These are phyloP conservation scores for Kwoniella botswanensis DNA, from an alignment of 768 basidiomycete species.

Conservation along the genomic window DNA sequence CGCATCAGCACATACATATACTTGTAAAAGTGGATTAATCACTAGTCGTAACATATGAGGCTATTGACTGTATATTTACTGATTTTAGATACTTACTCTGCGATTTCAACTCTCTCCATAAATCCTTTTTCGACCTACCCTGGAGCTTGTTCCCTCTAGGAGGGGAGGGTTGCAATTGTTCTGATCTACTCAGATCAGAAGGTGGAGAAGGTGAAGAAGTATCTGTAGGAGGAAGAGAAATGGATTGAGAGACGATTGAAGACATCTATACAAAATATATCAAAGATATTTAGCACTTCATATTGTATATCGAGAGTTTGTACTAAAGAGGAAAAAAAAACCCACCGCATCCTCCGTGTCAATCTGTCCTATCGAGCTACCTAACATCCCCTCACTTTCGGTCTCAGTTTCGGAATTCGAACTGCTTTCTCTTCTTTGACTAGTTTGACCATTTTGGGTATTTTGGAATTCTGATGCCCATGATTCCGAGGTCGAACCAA, in stretches of 20 bases:
- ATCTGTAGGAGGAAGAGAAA: conserved; percentile 51
- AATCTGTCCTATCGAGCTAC: conserved; percentile 16
- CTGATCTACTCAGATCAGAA: conserved; percentile 38
- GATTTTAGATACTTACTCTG: conserved; percentile 64
- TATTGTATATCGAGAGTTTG: too few relatives aligned
- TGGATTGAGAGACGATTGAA: conserved; percentile 44
- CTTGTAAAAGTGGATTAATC: too few relatives aligned
- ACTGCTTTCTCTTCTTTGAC: conserved; percentile 9
- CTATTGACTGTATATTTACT: neutral
- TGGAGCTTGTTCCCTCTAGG: conserved; percentile 2
- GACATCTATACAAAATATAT: conserved; percentile 25
- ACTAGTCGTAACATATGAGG: too few relatives aligned
- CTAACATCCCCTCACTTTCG: conserved; percentile 23
- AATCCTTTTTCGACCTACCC: conserved; percentile 52
- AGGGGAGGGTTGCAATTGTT: conserved; percentile 35
- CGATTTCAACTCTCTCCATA: conserved; percentile 93
- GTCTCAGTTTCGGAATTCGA: conserved; percentile 13
- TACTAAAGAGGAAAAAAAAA: neutral
- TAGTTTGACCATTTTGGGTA: neutral
- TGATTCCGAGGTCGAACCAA: conserved; percentile 8
- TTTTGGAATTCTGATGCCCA: conserved; percentile 49
- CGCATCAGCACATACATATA: too few relatives aligned
- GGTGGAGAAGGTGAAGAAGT: conserved; percentile 45
- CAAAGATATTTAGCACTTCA: too few relatives aligned
- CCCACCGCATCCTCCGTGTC: conserved; percentile 48